Evolutionary conservation across 441 rosid genomes (phyloP), one percentile per base, ranked within the genome.

Genomic region (Aquilaria agallochum): DNA sequence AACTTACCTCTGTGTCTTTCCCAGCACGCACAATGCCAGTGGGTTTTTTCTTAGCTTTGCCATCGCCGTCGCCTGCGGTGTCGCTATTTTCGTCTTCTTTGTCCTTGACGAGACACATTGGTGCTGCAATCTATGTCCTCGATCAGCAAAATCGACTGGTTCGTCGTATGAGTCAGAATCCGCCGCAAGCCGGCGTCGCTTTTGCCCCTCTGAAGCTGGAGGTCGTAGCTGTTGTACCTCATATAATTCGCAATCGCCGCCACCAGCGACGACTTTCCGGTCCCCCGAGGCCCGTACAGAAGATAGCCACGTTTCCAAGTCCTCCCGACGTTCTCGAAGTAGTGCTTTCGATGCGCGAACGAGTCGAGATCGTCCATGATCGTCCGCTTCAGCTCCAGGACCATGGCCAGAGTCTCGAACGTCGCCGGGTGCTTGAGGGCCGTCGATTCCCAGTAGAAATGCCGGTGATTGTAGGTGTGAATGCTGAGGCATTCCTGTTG

Each of bases 211-310:
- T 73, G 80, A 31, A 80, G 60, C 50, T 77, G 80, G 13, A 80
- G 75, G 59, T 80, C 82, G 33, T 71, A 80, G n/a, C 77, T 71
- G 65, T 77, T 68, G 57, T 75, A 80, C 14, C 75, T 71, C 9
- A 77, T 51, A 47, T 73, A 45, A 32, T 77, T 77, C 2, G 85
- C 82, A 48, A 80, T 75, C 5, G 82, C 82, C 15, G 82, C 82
- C 31, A 77, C 80, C 9, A 75, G 40, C 1, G 75, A 70, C 0
- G 85, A 72, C 51, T 80, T 80, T 31, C 80, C 82, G 1, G 80
- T 80, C 49, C 80, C 85, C 2, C 80, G 77, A 0, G 80, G 85
- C 0, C 85, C 80, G 2, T 80, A 66, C 7, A 80, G 68, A 50
- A 80, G 73, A 59, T 80, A 80, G 15, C 84, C 27, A 20, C 27